Evolutionary conservation across 345 rosid genomes (phyloP), one percentile per base, ranked within the genome.

Genomic region (Syzygium aqueum): DNA sequence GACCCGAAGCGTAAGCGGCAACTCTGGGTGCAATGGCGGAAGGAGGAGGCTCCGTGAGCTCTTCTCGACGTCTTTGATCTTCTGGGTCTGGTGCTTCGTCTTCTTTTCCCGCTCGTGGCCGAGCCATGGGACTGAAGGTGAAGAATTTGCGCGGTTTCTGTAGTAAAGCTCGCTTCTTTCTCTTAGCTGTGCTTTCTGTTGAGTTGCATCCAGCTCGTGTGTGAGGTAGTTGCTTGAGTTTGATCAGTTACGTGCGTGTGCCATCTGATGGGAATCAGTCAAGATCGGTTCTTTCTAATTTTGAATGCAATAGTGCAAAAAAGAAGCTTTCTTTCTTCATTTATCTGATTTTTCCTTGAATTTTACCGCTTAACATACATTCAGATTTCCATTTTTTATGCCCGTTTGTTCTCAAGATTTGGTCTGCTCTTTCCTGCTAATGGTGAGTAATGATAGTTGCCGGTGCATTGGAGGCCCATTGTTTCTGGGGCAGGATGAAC

Each of bases 61-160:
- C 28, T 94, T 96, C 46, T 82, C 94, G 89, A 93, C 94, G 89
- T 90, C 95, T 25, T 85, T 95, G 86, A 90, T 94, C 59, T 85
- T 95, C 89, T 88, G 94, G 2, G 94, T 94, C 19, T 95, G 97
- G 97, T 94, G 92, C 86, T 91, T 93, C 88, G 91, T 95, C 88
- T 93, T 95, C 90, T 91, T 94, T 56, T 89, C 94, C 84, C 92
- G 92, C 90, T 90, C 93, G 80, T 87, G 95, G 88, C 95, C 87
- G 78, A 85, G 96, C 95, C 95, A 94, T 80, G 90, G 92, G 22
- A 90, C 91, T 85, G 92, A 91, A 93, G 97, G 97, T 95, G 87
- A 84, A 51, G 46, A n/a, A 37, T 46, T 49, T n/a, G 49, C 33
- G 21, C 21, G 11, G 49, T 73, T 73, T 73, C 82, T 22, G 82